Evolutionary conservation across 768 basidiomycete species (phyloP).

Genomic region (Termitomyces sp.): DNA sequence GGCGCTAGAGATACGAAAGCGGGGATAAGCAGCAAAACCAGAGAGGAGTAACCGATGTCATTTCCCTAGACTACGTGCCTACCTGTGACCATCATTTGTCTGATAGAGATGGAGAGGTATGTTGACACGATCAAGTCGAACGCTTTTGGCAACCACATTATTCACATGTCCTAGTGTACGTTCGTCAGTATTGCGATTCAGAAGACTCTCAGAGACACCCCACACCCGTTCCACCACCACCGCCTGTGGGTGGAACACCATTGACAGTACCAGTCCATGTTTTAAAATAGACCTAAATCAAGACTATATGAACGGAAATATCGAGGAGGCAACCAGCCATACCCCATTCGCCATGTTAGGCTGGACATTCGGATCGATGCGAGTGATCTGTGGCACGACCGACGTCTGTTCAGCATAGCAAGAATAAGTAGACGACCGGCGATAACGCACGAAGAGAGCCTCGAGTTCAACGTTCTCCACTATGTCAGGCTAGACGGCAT

Average conservation of each 20-base stretch:
- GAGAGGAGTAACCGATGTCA: neutral
- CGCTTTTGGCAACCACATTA: slow-evolving; percentile 39
- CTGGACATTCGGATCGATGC: slow-evolving; percentile 44
- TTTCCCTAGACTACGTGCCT: slow-evolving; percentile 5
- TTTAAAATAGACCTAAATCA: slow-evolving; percentile 49
- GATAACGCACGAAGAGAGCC: slow-evolving; percentile 35
- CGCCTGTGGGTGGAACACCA: slow-evolving; percentile 52
- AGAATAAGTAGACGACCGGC: neutral
- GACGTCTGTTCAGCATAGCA: neutral
- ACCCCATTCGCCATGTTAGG: slow-evolving; percentile 57
- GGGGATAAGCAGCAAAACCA: neutral
- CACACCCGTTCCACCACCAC: slow-evolving; percentile 50
- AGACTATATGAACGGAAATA: neutral
- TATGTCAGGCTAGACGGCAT: slow-evolving; percentile 41
- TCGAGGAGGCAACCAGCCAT: slow-evolving; percentile 8
- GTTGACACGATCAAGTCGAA: slow-evolving; percentile 44
- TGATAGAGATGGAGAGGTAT: slow-evolving; percentile 46
- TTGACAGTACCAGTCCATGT: slow-evolving; percentile 50
- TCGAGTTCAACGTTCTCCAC: slow-evolving; percentile 50
- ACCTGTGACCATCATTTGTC: slow-evolving; percentile 48
- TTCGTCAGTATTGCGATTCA: neutral
- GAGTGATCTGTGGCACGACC: slow-evolving; percentile 33
- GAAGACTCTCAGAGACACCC: neutral
- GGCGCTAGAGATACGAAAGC: slow-evolving; percentile 26
- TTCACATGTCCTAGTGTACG: slow-evolving; percentile 36